Conservation (phyloP, 768 basidiomycete genomes). For the Dentipellis sp. region DNA sequence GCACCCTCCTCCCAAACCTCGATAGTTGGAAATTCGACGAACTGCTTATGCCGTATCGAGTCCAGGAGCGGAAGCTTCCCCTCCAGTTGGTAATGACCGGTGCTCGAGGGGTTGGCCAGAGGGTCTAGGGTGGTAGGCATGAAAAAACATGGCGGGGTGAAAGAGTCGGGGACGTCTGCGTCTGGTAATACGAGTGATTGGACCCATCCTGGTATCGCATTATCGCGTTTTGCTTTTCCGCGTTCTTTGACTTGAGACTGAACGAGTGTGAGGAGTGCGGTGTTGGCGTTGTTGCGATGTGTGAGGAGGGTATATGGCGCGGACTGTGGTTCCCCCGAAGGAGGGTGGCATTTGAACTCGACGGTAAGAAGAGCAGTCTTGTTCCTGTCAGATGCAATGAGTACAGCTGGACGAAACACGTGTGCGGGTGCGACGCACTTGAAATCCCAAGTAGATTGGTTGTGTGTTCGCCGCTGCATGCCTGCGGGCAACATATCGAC, state of each 20-base stretch:
- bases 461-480: conserved; percentile 70
- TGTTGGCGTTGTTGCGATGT: conserved; percentile 49
- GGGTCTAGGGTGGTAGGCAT: conserved; percentile 37
- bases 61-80: conserved; percentile 34
- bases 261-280: conserved; percentile 41
- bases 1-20: conserved; percentile 58
- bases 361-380: conserved; percentile 61
- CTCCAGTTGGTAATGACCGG: conserved; percentile 49
- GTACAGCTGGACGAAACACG: conserved; percentile 1
- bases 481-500: conserved; percentile 72
- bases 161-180: conserved; percentile 46
- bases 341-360: conserved; percentile 60
- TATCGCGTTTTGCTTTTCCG: conserved; percentile 34
- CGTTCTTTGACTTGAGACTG: conserved; percentile 37
- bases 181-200: conserved; percentile 41
- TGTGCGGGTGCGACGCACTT: conserved; percentile 37
- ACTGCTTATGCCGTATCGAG: conserved; percentile 49
- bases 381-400: conserved; percentile 34
- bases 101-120: conserved; percentile 5
- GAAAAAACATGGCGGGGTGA: conserved; percentile 49
- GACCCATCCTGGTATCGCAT: conserved; percentile 45
- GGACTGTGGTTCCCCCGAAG: conserved; percentile 29
- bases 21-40: conserved; percentile 80
- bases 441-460: conserved; percentile 78
- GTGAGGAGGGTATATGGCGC: conserved; percentile 46